Conservation (phyloP, 768 basidiomycete species). For the Naganishia kalamii region DNA sequence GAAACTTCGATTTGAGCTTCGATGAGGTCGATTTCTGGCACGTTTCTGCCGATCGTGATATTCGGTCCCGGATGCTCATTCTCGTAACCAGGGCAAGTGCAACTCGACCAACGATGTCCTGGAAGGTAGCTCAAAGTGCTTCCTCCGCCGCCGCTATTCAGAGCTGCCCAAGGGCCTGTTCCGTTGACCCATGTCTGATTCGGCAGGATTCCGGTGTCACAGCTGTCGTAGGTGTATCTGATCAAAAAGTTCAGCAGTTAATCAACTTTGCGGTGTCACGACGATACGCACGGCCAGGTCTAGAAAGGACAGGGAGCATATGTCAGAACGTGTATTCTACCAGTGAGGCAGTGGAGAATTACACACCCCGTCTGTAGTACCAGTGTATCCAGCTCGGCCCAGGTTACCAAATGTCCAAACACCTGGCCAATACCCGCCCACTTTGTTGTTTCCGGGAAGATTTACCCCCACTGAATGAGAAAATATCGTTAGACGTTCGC, state of each 20-base stretch:
- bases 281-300: slow-evolving; percentile 18
- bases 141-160: slow-evolving; percentile 39
- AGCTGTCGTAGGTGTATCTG: slow-evolving; percentile 41
- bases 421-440: slow-evolving; percentile 52
- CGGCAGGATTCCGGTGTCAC: slow-evolving; percentile 39
- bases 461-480: slow-evolving; percentile 49
- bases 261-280: no score
- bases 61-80: slow-evolving; percentile 83
- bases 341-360: neutral
- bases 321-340: neutral
- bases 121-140: slow-evolving; percentile 45
- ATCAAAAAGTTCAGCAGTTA: neutral
- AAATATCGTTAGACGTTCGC: neutral
- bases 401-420: slow-evolving; percentile 62
- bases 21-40: slow-evolving; percentile 87
- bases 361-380: slow-evolving; percentile 17
- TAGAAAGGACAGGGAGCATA: neutral
- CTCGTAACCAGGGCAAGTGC: slow-evolving; percentile 64
- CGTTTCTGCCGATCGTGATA: slow-evolving; percentile 60
- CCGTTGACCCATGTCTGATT: slow-evolving; percentile 41
- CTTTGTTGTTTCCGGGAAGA: slow-evolving; percentile 36
- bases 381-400: slow-evolving; percentile 17
- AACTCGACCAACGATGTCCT: slow-evolving; percentile 55
- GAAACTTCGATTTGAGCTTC: slow-evolving; percentile 74
- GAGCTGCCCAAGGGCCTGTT: slow-evolving; percentile 35